A percentile compares a stretch with the other conserved stretches of the same genome.
phyloP scores from a whole-genome alignment of 225 moss, liverwort and hornwort genomes.

The Marchantia paleacea region DNA sequence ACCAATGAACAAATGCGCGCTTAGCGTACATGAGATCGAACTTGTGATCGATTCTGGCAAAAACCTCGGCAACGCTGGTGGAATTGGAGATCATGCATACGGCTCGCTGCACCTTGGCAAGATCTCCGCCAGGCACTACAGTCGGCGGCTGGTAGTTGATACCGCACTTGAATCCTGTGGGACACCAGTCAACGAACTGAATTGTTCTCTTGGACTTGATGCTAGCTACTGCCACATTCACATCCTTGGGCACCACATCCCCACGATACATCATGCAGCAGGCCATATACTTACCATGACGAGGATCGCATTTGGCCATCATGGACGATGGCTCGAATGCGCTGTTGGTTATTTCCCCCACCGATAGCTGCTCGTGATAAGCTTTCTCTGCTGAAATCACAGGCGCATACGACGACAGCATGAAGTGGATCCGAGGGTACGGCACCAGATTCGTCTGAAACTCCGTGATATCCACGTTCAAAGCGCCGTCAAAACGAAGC shows the following conservation, averaged over 20 bases:
- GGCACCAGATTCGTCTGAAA: slow-evolving; percentile 31
- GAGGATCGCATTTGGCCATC: slow-evolving; percentile 35
- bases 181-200: slow-evolving; percentile 45
- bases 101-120: slow-evolving; percentile 45
- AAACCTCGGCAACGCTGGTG: slow-evolving; percentile 44
- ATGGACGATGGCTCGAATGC: slow-evolving; percentile 29
- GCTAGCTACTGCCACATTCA: slow-evolving; percentile 34
- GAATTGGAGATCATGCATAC: slow-evolving; percentile 50
- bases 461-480: slow-evolving; percentile 31
- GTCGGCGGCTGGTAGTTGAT: slow-evolving; percentile 48
- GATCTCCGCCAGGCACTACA: slow-evolving; percentile 43
- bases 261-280: slow-evolving; percentile 35
- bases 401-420: slow-evolving; percentile 32
- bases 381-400: slow-evolving; percentile 31
- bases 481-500: slow-evolving; percentile 24
- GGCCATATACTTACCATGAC: slow-evolving; percentile 33
- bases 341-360: slow-evolving; percentile 28
- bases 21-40: slow-evolving; percentile 48
- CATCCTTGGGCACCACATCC: slow-evolving; percentile 33
- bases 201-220: slow-evolving; percentile 44
- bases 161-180: slow-evolving; percentile 44
- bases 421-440: slow-evolving; percentile 33
- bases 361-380: slow-evolving; percentile 27
- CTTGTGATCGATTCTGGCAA: slow-evolving; percentile 44
- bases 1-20: slow-evolving; percentile 48